These are phyloP conservation scores for Saccharomycopsis lassenensis DNA, from an alignment of 805 yeast species.

Conservation along the genomic window DNA sequence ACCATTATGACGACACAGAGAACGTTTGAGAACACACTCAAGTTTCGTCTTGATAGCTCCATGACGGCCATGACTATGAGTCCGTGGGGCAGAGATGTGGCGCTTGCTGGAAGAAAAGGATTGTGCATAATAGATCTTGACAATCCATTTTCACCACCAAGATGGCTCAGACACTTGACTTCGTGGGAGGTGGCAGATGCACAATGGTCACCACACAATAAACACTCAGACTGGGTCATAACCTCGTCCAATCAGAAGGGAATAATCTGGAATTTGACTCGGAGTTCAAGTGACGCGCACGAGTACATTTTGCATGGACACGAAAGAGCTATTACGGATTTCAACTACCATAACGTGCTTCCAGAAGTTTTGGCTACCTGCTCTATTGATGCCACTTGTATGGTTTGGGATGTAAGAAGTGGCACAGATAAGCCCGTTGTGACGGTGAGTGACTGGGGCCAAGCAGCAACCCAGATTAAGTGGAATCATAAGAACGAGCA, in stretches of 20 bases:
- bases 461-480: conserved; percentile 90
- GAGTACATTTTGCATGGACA: conserved; percentile 88
- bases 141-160: conserved; percentile 90
- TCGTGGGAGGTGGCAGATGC: conserved; percentile 99
- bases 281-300: conserved; percentile 55
- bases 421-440: conserved; percentile 57
- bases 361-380: conserved; percentile 89
- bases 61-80: conserved; percentile 84
- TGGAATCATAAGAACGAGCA: conserved; percentile 77
- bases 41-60: conserved; percentile 92
- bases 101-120: conserved; percentile 73
- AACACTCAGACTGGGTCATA: conserved; percentile 82
- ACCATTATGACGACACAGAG: too few species aligned
- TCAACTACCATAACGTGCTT: conserved; percentile 78
- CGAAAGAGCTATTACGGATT: conserved; percentile 88
- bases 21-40: too few species aligned
- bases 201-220: conserved; percentile 91
- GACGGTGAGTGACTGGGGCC: conserved; percentile 88
- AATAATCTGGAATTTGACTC: conserved; percentile 80
- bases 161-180: conserved; percentile 86
- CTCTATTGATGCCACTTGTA: conserved; percentile 79
- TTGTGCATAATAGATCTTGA: conserved; percentile 84
- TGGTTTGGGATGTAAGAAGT: conserved; percentile 83
- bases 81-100: conserved; percentile 89
- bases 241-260: conserved; percentile 95